phyloP scores from a whole-genome alignment of 257 asterid genomes.

The Solanum habrochaites region DNA sequence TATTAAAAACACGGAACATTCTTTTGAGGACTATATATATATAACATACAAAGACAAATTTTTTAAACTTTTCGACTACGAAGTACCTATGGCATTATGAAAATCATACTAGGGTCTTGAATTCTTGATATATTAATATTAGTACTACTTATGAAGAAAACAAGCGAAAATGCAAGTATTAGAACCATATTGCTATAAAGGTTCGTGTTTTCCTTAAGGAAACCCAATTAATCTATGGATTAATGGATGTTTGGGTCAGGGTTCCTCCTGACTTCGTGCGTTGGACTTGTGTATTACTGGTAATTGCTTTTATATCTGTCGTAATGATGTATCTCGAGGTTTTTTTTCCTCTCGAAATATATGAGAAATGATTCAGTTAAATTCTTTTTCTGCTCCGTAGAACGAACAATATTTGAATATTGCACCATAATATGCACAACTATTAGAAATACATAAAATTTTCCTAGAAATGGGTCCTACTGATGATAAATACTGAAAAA shows the following conservation, averaged over 20 bases:
- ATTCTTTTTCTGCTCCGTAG: not conserved
- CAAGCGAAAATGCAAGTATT: not conserved
- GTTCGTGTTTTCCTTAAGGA: not conserved
- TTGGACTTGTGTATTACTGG: conserved; percentile 15
- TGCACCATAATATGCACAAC: conserved; percentile 7
- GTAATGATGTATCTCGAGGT: not conserved
- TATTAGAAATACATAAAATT: conserved; percentile 12
- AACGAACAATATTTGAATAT: conserved; percentile 5
- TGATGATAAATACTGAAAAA: not conserved
- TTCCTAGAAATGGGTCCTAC: not conserved
- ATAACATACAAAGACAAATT: no score
- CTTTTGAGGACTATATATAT: not conserved
- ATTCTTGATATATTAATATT: not conserved
- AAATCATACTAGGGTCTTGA: not conserved
- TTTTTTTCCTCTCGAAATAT: conserved; percentile 9
- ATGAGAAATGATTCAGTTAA: conserved; percentile 14
- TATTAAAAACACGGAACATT: not conserved
- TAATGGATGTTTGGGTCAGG: conserved; percentile 47
- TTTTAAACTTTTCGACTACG: no score
- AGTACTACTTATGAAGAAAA: not conserved
- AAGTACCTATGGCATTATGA: no score
- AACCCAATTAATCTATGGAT: not conserved
- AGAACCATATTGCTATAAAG: not conserved
- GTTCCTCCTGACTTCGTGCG: conserved; percentile 36
- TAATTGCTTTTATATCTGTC: not conserved